These are phyloP conservation scores for Pulveroboletus sp. DNA, from an alignment of 768 basidiomycete genomes.

Conservation along the genomic window DNA sequence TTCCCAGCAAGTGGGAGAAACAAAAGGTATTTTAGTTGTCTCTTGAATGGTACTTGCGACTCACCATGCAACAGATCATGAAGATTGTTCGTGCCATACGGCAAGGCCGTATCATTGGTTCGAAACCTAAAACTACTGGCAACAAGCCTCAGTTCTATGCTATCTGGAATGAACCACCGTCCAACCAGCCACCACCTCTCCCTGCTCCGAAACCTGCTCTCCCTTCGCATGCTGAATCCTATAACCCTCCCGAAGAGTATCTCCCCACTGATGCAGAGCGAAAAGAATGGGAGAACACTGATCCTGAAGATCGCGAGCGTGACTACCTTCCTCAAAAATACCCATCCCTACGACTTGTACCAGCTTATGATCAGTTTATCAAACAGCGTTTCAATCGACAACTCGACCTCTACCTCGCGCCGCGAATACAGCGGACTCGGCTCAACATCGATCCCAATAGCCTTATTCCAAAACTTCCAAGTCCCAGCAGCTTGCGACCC, in stretches of 20 bases:
- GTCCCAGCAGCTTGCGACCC: slow-evolving; percentile 83
- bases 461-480: slow-evolving; percentile 90
- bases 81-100: slow-evolving; percentile 99
- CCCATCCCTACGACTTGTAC: slow-evolving; percentile 79
- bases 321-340: slow-evolving; percentile 89
- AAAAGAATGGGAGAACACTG: slow-evolving; percentile 74
- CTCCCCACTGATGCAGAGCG: slow-evolving; percentile 80
- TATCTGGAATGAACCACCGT: slow-evolving; percentile 83
- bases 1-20: slow-evolving; percentile 99
- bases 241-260: slow-evolving; percentile 98
- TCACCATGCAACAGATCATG: slow-evolving; percentile 67
- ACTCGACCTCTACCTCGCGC: slow-evolving; percentile 94
- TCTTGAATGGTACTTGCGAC: not conserved
- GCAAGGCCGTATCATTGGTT: slow-evolving; percentile 87
- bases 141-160: slow-evolving; percentile 70
- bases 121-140: slow-evolving; percentile 73
- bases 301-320: slow-evolving; percentile 84
- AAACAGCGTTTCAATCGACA: slow-evolving; percentile 92
- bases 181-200: slow-evolving; percentile 76
- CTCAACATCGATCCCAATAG: slow-evolving; percentile 90
- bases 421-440: slow-evolving; percentile 80
- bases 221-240: slow-evolving; percentile 93
- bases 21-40: slow-evolving; percentile 65
- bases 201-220: slow-evolving; percentile 89
- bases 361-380: slow-evolving; percentile 87